phyloP scores from a whole-genome alignment of 75 land plant species.

The Pinus taeda region DNA sequence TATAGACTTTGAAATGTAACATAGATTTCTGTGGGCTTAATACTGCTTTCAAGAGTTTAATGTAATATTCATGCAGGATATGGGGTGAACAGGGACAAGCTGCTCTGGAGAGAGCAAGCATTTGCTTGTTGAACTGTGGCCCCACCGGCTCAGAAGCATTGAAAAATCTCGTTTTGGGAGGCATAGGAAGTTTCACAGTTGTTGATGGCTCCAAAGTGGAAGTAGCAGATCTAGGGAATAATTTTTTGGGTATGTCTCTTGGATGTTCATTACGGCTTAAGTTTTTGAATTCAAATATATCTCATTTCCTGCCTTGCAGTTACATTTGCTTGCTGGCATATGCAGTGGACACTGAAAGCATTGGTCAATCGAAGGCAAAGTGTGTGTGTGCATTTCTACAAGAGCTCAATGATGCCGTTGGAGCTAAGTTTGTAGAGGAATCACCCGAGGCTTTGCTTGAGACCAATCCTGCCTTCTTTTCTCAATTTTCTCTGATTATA shows the following conservation, averaged over 20 bases:
- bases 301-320: background rate
- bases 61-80: conserved; percentile 44
- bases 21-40: background rate
- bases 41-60: background rate
- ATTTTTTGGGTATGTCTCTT: conserved; percentile 67
- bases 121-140: conserved; percentile 92
- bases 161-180: conserved; percentile 95
- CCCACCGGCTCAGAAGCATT: conserved; percentile 94
- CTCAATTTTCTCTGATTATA: conserved; percentile 83
- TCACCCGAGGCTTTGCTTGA: conserved; percentile 79
- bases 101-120: conserved; percentile 80
- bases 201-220: conserved; percentile 85
- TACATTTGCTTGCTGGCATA: background rate
- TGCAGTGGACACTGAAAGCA: conserved; percentile 71
- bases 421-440: conserved; percentile 86
- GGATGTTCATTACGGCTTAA: background rate
- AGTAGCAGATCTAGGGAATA: conserved; percentile 82
- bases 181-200: conserved; percentile 85
- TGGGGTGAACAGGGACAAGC: conserved; percentile 99
- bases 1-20: background rate
- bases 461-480: conserved; percentile 77
- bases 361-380: conserved; percentile 91
- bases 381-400: conserved; percentile 79
- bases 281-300: background rate
- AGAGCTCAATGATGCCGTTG: conserved; percentile 92